phyloP scores from a whole-genome alignment of 176 grass and related monocot genomes.

The Avena eriantha region DNA sequence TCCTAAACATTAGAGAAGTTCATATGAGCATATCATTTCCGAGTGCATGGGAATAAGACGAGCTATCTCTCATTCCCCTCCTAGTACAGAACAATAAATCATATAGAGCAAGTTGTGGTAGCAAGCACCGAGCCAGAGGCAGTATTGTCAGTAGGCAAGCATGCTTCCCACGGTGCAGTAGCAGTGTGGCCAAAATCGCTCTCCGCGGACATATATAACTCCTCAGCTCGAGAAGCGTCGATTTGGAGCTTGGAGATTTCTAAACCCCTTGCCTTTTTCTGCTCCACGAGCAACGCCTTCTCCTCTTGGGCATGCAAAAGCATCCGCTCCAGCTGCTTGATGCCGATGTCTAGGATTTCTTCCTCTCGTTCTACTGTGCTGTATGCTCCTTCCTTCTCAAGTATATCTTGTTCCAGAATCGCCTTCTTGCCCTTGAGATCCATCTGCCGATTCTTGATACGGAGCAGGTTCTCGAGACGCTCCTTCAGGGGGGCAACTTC shows the following conservation, averaged over 20 bases:
- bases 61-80: constrained; percentile 9
- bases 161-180: constrained; percentile 47
- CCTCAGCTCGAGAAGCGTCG: constrained; percentile 11
- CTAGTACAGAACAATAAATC: background rate
- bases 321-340: constrained; percentile 30
- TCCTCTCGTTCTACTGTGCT: background rate
- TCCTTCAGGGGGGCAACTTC: constrained; percentile 38
- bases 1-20: background rate
- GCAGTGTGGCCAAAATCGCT: constrained; percentile 19
- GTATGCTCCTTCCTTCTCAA: constrained; percentile 17
- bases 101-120: background rate
- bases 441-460: constrained; percentile 32
- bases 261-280: background rate
- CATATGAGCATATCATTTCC: background rate
- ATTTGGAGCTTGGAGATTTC: constrained; percentile 44
- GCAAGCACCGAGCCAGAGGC: background rate
- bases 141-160: background rate
- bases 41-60: background rate
- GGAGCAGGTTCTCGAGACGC: constrained; percentile 40
- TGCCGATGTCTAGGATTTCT: background rate
- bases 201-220: background rate
- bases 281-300: background rate
- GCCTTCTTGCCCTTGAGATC: constrained; percentile 31
- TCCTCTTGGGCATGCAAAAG: background rate
- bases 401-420: constrained; percentile 31